Percentiles rank a stretch among this genome's conserved stretches.
Evolutionary conservation across 225 moss, liverwort and hornwort genomes (phyloP).

Genomic region (Asterella californica): DNA sequence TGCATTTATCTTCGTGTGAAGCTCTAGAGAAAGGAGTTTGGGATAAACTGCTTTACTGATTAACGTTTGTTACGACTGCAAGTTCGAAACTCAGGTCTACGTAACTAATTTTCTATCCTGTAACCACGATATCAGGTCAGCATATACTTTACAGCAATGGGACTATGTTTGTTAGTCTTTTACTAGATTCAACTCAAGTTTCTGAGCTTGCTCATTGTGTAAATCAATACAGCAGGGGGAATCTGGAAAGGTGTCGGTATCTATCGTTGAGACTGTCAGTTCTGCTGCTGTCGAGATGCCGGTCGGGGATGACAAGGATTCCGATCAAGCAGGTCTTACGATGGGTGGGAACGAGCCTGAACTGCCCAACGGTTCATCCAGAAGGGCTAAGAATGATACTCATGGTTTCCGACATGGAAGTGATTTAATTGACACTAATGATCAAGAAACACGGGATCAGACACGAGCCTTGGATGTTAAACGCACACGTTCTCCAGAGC

Average conservation of each 20-base stretch:
- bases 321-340: constrained; percentile 19
- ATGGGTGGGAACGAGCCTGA: constrained; percentile 24
- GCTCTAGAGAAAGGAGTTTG: too few relatives aligned
- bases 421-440: not conserved
- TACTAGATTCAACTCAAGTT: not conserved
- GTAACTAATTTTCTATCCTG: too few relatives aligned
- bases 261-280: constrained; percentile 27
- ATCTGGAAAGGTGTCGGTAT: constrained; percentile 5
- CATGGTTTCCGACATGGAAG: not conserved
- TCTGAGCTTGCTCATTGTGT: not conserved
- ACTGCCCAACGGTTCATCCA: not conserved
- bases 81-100: too few relatives aligned
- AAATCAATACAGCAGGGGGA: constrained; percentile 13
- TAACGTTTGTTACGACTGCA: too few relatives aligned
- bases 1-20: too few relatives aligned
- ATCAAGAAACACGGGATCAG: constrained; percentile 40
- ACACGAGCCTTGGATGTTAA: constrained; percentile 46
- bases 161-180: too few relatives aligned
- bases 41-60: too few relatives aligned
- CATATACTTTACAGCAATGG: not conserved
- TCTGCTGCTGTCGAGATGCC: constrained; percentile 2
- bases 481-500: constrained; percentile 70
- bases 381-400: constrained; percentile 8
- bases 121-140: too few relatives aligned
- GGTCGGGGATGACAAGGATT: constrained; percentile 16